Evolutionary conservation across 345 rosid genomes (phyloP), one percentile per base, ranked within the genome.

Genomic region (Linum trigynum): DNA sequence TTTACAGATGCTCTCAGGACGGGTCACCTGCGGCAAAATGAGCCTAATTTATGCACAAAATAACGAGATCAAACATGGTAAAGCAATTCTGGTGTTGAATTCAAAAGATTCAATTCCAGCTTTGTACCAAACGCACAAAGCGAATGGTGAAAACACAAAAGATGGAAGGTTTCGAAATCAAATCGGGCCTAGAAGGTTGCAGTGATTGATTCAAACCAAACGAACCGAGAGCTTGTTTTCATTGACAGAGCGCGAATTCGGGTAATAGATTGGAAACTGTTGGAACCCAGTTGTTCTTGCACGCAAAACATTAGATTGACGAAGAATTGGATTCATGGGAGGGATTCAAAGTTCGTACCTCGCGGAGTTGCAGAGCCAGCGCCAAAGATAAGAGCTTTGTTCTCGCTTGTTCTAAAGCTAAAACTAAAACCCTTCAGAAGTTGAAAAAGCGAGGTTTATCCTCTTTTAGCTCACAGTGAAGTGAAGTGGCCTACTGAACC

Each of bases 381-480:
- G 9, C 9, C 45, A 41, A 41, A 41, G 53, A 48, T 41, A 14
- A 48, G 53, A 48, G 53, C 53, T 48, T 8, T 45, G 51, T 16
- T 43, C 40, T 62, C 38, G n/a, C 7, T 64, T 43, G 12, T 43
- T 43, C 53, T 62, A 62, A 62, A 41, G 5, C 51, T 51, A 17
- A 43, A 64, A 64, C 51, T 51, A 17, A 43, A 64, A 64, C 57
- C 57, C 51, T 11, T 45, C 55, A 63, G 6, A 43, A 43, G 6
- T 12, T 15, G 9, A 14, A 2, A 9, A 48, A 6, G 53, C 6
- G 53, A 48, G 53, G 53, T 48, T 48, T 48, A 48, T 48, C 53
- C 53, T 12, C 9, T 48, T 23, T 23, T 4, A 1, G 53, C 53
- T 48, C 9, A 48, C 53, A 48, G 12, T 9, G 53, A 12, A 48